These are phyloP conservation scores for Trichoderma sp. DNA, from an alignment of 2,329 filamentous ascomycete genomes.

Conservation along the genomic window DNA sequence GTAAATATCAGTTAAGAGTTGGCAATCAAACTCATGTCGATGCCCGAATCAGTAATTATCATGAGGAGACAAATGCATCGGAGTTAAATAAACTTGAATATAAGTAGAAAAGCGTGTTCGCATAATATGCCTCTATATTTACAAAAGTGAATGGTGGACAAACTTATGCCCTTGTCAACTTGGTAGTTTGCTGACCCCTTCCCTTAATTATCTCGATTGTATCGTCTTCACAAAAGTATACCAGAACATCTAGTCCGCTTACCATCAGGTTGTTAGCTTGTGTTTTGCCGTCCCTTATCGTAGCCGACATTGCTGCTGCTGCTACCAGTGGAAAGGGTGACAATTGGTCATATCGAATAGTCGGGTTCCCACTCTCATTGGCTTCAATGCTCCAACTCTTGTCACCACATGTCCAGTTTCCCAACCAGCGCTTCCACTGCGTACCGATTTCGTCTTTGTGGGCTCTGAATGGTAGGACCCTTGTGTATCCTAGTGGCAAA, in stretches of 20 bases:
- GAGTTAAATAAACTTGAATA: too few relatives aligned
- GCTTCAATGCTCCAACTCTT: not conserved
- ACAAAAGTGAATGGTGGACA: not conserved
- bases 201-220: not conserved
- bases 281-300: not conserved
- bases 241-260: not conserved
- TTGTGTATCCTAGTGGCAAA: not conserved
- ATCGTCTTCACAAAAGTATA: not conserved
- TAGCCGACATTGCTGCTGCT: not conserved
- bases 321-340: not conserved
- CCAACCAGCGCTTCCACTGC: not conserved
- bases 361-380: not conserved
- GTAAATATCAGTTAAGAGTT: too few relatives aligned
- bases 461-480: not conserved
- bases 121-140: not conserved
- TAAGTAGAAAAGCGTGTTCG: not conserved
- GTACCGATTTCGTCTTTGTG: not conserved
- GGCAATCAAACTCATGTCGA: too few relatives aligned
- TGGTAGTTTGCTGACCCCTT: not conserved
- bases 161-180: not conserved
- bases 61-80: too few relatives aligned
- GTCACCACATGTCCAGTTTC: not conserved
- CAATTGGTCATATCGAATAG: not conserved
- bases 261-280: not conserved
- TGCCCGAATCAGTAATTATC: too few relatives aligned